phyloP scores from a whole-genome alignment of 352 stramenopile species.

The Phytopythium delawarense region DNA sequence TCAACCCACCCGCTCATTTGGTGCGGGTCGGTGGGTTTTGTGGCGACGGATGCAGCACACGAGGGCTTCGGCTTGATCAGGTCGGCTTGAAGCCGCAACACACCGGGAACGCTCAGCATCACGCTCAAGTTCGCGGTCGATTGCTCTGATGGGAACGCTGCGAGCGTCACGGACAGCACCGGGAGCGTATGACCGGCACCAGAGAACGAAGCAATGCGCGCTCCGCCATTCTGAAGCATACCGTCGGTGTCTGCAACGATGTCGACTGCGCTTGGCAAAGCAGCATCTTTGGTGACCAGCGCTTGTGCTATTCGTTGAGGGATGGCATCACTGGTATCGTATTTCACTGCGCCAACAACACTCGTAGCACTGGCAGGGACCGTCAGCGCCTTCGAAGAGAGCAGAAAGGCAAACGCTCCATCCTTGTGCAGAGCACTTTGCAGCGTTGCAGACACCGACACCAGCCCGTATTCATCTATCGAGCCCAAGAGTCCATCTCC shows the following conservation, averaged over 20 bases:
- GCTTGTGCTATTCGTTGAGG: slow-evolving; percentile 23
- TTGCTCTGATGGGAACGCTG: slow-evolving; percentile 15
- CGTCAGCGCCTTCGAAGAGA: slow-evolving; percentile 14
- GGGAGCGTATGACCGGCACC: slow-evolving; percentile 23
- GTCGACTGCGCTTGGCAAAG: slow-evolving; percentile 16
- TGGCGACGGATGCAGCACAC: slow-evolving; percentile 18
- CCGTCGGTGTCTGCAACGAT: slow-evolving; percentile 18
- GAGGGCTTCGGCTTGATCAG: slow-evolving; percentile 29
- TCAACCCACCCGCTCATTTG: slow-evolving; percentile 49
- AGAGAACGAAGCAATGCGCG: slow-evolving; percentile 16
- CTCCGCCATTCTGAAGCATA: slow-evolving; percentile 17
- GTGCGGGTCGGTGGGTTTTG: slow-evolving; percentile 19
- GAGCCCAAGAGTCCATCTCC: slow-evolving; percentile 10
- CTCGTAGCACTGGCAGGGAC: slow-evolving; percentile 8
- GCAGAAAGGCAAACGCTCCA: slow-evolving; percentile 25
- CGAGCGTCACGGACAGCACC: slow-evolving; percentile 22
- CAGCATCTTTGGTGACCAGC: slow-evolving; percentile 21
- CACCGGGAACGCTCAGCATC: slow-evolving; percentile 22
- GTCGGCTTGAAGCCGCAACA: slow-evolving; percentile 17
- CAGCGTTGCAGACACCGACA: slow-evolving; percentile 8
- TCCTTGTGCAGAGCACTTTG: slow-evolving; percentile 15
- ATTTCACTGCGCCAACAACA: slow-evolving; percentile 20
- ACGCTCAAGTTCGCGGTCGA: slow-evolving; percentile 3
- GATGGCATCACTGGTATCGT: slow-evolving; percentile 11
- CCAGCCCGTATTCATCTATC: background rate